A percentile compares a stretch with the other conserved stretches of the same genome.
These are phyloP conservation scores for Aspergillus wentii DNA, from an alignment of 495 filamentous ascomycete species.

Conservation along the genomic window DNA sequence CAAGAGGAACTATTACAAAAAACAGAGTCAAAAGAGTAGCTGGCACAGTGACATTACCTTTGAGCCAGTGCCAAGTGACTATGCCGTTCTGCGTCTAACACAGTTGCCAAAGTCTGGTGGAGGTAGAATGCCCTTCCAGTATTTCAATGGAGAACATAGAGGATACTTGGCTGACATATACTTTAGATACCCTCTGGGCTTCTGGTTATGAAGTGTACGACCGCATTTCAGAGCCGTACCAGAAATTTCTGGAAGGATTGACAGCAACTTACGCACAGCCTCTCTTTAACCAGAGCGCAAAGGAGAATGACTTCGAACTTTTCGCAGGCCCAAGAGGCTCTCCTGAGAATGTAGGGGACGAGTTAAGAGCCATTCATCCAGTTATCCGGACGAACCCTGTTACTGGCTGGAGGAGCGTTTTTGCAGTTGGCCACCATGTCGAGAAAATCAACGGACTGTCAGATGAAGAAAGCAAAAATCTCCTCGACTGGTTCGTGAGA, in stretches of 20 bases:
- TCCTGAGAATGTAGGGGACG: conserved; percentile 62
- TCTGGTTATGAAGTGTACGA: conserved; percentile 78
- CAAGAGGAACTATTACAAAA: conserved; percentile 20
- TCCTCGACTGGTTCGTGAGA: conserved; percentile 58
- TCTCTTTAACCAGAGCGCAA: conserved; percentile 52
- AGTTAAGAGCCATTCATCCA: conserved; percentile 61
- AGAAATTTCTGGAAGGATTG: conserved; percentile 61
- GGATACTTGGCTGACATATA: too few relatives aligned
- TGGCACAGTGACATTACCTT: conserved; percentile 76
- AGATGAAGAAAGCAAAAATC: conserved; percentile 56
- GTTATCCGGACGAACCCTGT: conserved; percentile 80
- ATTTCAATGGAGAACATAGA: too few relatives aligned
- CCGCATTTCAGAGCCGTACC: conserved; percentile 60
- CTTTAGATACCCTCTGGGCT: conserved; percentile 70
- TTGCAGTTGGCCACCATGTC: conserved; percentile 57
- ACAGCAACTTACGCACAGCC: conserved; percentile 63
- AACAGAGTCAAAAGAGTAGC: conserved; percentile 20
- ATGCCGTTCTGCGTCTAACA: conserved; percentile 57
- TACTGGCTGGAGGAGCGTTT: conserved; percentile 76
- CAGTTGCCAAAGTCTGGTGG: conserved; percentile 66
- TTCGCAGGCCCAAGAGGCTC: conserved; percentile 54
- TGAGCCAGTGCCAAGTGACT: conserved; percentile 65
- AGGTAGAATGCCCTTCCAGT: too few relatives aligned
- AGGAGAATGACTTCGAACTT: conserved; percentile 50
- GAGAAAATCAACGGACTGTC: conserved; percentile 60